A percentile compares a stretch with the other conserved stretches of the same genome.
Evolutionary conservation across 2,329 filamentous ascomycete genomes (phyloP).

Genomic region (Pseudogymnoascus sp.): DNA sequence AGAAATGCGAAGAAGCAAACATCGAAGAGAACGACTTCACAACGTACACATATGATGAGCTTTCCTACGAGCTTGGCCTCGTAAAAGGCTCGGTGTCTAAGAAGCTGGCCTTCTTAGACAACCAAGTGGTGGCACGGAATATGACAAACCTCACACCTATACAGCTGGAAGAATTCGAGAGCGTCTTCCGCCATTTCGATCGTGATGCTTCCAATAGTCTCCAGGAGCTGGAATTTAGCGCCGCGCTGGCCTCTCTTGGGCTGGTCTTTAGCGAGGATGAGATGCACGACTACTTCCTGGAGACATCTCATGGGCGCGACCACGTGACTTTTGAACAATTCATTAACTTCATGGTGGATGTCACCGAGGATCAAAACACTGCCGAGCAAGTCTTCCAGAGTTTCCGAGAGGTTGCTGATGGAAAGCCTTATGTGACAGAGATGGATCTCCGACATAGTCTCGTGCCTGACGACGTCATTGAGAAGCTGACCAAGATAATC

Average conservation of each 20-base stretch:
- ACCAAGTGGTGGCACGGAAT: conserved; percentile 94
- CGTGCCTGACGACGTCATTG: conserved; percentile 94
- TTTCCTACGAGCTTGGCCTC: conserved; percentile 84
- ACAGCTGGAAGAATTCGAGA: conserved; percentile 96
- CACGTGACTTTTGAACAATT: conserved; percentile 97
- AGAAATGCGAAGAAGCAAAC: conserved; percentile 88
- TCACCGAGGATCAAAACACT: conserved; percentile 97
- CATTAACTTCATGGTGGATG: conserved; percentile 98
- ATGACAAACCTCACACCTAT: conserved; percentile 99
- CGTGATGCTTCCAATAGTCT: conserved; percentile 84
- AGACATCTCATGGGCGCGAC: conserved; percentile 70
- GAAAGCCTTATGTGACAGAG: conserved; percentile 97
- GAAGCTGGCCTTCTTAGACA: conserved; percentile 93
- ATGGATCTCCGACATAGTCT: conserved; percentile 91
- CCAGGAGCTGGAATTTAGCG: conserved; percentile 90
- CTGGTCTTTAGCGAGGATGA: conserved; percentile 95
- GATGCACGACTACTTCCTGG: conserved; percentile 91
- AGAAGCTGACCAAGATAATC: conserved; percentile 81
- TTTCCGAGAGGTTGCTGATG: conserved; percentile 94
- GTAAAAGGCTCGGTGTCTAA: conserved; percentile 90
- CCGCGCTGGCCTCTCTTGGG: conserved; percentile 86
- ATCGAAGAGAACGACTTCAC: conserved; percentile 99
- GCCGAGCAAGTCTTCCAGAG: conserved; percentile 98
- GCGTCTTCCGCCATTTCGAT: conserved; percentile 96
- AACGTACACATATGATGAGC: conserved; percentile 96